Conservation (phyloP, 805 yeast genomes). For the Cyberlindnera americana region DNA sequence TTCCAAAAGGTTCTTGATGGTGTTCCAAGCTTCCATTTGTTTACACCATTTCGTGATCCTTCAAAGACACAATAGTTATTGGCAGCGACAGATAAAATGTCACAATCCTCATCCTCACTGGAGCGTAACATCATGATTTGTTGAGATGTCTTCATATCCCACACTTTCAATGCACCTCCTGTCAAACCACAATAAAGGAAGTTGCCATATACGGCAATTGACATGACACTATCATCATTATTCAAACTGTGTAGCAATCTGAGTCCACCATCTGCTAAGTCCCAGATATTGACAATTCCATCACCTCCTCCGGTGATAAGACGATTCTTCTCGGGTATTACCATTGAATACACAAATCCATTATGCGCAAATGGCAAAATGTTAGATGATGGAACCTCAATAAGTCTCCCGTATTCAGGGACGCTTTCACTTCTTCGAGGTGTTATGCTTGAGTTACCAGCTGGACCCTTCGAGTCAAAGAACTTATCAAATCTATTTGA, state of each 20-base stretch:
- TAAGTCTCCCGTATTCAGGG: conserved; percentile 32
- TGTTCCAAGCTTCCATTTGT: conserved; percentile 48
- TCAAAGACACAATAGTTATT: conserved; percentile 57
- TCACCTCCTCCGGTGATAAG: conserved; percentile 86
- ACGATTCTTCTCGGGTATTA: conserved; percentile 30
- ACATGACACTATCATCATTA: conserved; percentile 67
- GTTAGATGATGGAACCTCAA: conserved; percentile 67
- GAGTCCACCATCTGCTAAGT: conserved; percentile 29
- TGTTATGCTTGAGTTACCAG: conserved; percentile 39
- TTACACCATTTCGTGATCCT: conserved; percentile 46
- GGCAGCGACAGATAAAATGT: conserved; percentile 59
- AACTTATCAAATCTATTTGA: conserved; percentile 75
- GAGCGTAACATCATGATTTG: conserved; percentile 43
- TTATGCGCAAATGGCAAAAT: conserved; percentile 82
- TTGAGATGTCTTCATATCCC: conserved; percentile 86
- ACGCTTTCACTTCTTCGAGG: conserved; percentile 1
- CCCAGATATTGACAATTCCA: conserved; percentile 84
- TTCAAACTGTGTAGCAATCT: conserved; percentile 41
- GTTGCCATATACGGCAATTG: conserved; percentile 60
- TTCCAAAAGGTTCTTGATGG: conserved; percentile 44
- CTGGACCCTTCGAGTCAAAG: conserved; percentile 87
- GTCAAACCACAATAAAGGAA: conserved; percentile 81
- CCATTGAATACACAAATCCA: conserved; percentile 79
- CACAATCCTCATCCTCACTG: conserved; percentile 35
- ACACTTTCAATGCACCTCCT: conserved; percentile 69